These are phyloP conservation scores for Hypseocharis bilobata DNA, from an alignment of 441 rosid genomes.

Conservation along the genomic window DNA sequence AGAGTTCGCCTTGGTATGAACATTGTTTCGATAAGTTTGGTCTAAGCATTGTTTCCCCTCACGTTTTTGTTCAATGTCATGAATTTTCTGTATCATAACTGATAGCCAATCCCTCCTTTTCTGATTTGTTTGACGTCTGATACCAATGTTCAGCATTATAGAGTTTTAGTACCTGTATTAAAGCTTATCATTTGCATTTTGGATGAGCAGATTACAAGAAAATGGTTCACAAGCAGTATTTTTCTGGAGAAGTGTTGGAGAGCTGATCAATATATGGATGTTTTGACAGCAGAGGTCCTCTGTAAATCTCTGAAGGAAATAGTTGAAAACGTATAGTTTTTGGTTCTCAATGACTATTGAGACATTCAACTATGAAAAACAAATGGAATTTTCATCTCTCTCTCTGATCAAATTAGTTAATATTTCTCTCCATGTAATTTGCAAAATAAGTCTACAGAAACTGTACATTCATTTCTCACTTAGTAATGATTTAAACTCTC, in stretches of 20 bases:
- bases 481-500: too few relatives aligned
- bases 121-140: not conserved
- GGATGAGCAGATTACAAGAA: conserved; percentile 30
- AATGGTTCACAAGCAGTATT: conserved; percentile 41
- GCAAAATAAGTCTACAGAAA: conserved; percentile 4
- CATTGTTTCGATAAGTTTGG: too few relatives aligned
- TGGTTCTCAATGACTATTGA: not conserved
- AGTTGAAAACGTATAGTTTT: not conserved
- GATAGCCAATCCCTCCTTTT: too few relatives aligned
- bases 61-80: too few relatives aligned
- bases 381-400: not conserved
- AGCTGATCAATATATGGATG: conserved; percentile 19
- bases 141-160: too few relatives aligned
- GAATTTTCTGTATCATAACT: too few relatives aligned
- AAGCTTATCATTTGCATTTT: not conserved
- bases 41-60: too few relatives aligned
- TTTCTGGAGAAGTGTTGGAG: conserved; percentile 27
- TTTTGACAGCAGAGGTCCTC: not conserved
- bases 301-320: not conserved
- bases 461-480: conserved; percentile 19
- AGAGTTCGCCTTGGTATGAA: too few relatives aligned
- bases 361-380: not conserved
- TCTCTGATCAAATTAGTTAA: not conserved
- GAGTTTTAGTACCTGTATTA: too few relatives aligned
- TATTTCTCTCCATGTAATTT: not conserved